phyloP scores from a whole-genome alignment of 1,284 basidiomycete species.

The Apiotrichum sp. region DNA sequence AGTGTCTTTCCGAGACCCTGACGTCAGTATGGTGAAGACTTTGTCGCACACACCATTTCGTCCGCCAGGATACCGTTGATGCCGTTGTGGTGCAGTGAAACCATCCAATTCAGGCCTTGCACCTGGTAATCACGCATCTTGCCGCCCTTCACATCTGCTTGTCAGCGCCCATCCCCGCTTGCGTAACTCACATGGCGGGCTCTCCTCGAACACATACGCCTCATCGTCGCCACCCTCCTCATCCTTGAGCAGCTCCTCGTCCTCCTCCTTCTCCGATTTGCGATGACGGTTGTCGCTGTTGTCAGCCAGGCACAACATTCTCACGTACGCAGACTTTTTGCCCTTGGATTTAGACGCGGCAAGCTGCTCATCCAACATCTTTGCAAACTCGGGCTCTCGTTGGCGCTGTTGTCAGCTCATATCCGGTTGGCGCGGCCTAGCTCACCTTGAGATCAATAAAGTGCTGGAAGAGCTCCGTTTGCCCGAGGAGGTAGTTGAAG shows the following conservation, averaged over 20 bases:
- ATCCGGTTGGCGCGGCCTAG: neutral
- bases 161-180: neutral
- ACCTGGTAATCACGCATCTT: slow-evolving; percentile 91
- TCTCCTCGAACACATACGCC: slow-evolving; percentile 86
- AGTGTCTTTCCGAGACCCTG: slow-evolving; percentile 97
- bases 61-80: slow-evolving; percentile 90
- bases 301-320: slow-evolving; percentile 1
- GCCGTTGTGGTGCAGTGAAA: slow-evolving; percentile 83
- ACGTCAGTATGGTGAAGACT: slow-evolving; percentile 15
- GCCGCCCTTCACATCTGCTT: slow-evolving; percentile 71
- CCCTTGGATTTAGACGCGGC: slow-evolving; percentile 64
- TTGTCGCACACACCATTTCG: slow-evolving; percentile 64
- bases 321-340: slow-evolving; percentile 58
- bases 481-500: slow-evolving; percentile 88
- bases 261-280: slow-evolving; percentile 97
- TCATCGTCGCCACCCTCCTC: slow-evolving; percentile 67
- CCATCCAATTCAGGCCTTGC: slow-evolving; percentile 97
- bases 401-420: slow-evolving; percentile 57
- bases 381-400: slow-evolving; percentile 89
- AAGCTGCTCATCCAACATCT: slow-evolving; percentile 64
- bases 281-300: slow-evolving; percentile 70
- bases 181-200: slow-evolving; percentile 68
- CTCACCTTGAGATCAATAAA: slow-evolving; percentile 88
- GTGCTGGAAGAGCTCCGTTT: slow-evolving; percentile 92
- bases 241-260: slow-evolving; percentile 87